Conservation (phyloP, 2,329 filamentous ascomycete genomes). For the Ascochyta viciae-villosae region DNA sequence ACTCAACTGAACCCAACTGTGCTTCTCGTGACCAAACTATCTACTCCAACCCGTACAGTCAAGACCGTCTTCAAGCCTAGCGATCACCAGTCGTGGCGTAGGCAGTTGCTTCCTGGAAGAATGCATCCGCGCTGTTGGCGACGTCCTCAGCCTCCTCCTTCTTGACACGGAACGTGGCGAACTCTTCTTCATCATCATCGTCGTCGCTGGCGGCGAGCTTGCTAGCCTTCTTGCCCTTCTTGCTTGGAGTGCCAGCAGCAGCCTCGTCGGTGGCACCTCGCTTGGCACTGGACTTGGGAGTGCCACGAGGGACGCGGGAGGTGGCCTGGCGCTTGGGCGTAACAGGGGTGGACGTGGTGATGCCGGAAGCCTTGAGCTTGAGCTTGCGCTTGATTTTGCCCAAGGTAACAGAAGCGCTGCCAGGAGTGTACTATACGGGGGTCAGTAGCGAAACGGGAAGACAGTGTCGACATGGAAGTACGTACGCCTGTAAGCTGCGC, state of each 20-base stretch:
- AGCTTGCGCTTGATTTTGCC: constrained; percentile 45
- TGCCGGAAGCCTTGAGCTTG: constrained; percentile 21
- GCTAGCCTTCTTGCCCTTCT: constrained; percentile 17
- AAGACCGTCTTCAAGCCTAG: neutral
- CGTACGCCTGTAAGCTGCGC: constrained; percentile 19
- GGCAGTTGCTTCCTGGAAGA: constrained; percentile 4
- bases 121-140: neutral
- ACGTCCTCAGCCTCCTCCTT: constrained; percentile 23
- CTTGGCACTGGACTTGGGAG: constrained; percentile 23
- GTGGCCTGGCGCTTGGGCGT: constrained; percentile 28
- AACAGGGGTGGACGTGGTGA: neutral
- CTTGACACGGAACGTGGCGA: constrained; percentile 22
- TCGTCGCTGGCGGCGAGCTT: constrained; percentile 1
- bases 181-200: constrained; percentile 29
- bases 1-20: neutral
- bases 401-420: constrained; percentile 37
- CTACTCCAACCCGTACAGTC: neutral
- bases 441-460: constrained; percentile 26
- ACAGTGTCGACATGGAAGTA: no score
- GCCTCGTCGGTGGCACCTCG: constrained; percentile 13
- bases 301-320: neutral
- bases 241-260: constrained; percentile 20
- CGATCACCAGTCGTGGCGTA: neutral
- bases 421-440: constrained; percentile 32
- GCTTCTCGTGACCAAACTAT: neutral